Percentiles rank a stretch among this genome's conserved stretches.
Evolutionary conservation across 108 stramenopile species (phyloP).

Genomic region (Nitzschia sp.): DNA sequence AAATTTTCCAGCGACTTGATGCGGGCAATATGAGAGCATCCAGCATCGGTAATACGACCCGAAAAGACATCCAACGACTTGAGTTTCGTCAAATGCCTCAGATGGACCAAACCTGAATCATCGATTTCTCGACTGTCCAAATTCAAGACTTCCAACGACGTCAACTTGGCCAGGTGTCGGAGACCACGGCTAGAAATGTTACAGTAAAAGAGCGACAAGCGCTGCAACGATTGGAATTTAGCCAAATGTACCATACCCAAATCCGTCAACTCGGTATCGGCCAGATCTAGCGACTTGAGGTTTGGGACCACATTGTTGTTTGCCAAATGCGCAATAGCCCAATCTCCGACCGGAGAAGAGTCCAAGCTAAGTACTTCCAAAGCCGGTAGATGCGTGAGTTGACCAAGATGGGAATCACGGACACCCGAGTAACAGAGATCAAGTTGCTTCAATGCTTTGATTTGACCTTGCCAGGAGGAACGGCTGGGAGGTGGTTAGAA

Average conservation of each 20-base stretch:
- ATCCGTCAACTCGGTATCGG: conserved; percentile 82
- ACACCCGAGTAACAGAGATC: conserved; percentile 76
- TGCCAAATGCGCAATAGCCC: conserved; percentile 71
- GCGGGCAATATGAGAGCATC: conserved; percentile 64
- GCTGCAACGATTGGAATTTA: conserved; percentile 64
- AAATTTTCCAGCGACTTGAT: conserved; percentile 80
- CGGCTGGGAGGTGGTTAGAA: conserved; percentile 39
- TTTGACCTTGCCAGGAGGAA: conserved; percentile 85
- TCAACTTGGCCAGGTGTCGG: conserved; percentile 57
- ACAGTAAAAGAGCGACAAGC: conserved; percentile 81
- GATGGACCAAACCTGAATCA: conserved; percentile 66
- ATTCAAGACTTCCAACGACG: conserved; percentile 62
- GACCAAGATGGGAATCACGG: conserved; percentile 64
- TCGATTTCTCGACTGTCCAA: conserved; percentile 78
- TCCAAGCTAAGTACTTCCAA: conserved; percentile 82
- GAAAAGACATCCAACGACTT: conserved; percentile 80
- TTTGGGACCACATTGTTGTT: conserved; percentile 79
- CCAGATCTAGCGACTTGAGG: conserved; percentile 65
- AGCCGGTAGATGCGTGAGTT: conserved; percentile 49
- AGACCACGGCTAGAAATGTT: conserved; percentile 74
- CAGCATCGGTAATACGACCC: conserved; percentile 71
- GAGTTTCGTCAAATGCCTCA: conserved; percentile 51
- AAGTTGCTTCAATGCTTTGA: conserved; percentile 59
- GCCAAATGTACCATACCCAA: conserved; percentile 70
- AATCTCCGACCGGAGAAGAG: conserved; percentile 73